phyloP scores from a whole-genome alignment of 2,329 filamentous ascomycete genomes.

The Botryotinia narcissicola region DNA sequence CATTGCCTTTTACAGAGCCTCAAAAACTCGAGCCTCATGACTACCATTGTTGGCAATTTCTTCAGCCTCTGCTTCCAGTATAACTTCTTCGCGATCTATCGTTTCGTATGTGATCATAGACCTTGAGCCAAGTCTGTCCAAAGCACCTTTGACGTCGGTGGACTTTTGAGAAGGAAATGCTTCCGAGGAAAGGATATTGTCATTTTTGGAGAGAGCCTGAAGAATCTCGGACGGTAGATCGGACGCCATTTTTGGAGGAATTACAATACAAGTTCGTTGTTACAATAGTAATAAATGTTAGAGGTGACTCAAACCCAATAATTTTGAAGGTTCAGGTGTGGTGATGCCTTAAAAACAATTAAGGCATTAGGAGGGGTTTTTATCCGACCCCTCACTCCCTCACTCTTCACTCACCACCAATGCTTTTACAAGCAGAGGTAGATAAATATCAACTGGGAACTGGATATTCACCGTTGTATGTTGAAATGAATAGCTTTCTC shows the following conservation, averaged over 20 bases:
- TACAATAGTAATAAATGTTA: not conserved
- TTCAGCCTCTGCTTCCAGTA: slow-evolving; percentile 73
- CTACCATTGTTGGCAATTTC: slow-evolving; percentile 72
- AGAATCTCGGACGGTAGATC: slow-evolving; percentile 66
- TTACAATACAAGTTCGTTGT: not conserved
- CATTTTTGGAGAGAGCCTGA: slow-evolving; percentile 60
- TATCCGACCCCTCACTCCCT: not conserved
- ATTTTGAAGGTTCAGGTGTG: slow-evolving; percentile 20
- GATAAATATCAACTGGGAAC: not conserved
- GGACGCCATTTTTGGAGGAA: slow-evolving; percentile 45
- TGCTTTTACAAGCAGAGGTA: not conserved
- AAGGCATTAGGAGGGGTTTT: slow-evolving; percentile 17
- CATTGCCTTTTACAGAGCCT: slow-evolving; percentile 66
- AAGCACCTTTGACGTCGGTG: slow-evolving; percentile 74
- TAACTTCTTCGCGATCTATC: slow-evolving; percentile 72
- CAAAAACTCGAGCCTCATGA: slow-evolving; percentile 80
- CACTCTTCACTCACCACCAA: not conserved
- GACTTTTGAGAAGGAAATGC: slow-evolving; percentile 66
- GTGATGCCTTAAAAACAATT: not conserved
- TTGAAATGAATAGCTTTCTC: not conserved
- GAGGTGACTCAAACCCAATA: slow-evolving; percentile 20
- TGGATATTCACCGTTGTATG: too few species aligned
- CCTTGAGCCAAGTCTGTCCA: slow-evolving; percentile 81
- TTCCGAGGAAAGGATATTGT: slow-evolving; percentile 65
- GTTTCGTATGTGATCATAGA: slow-evolving; percentile 86